These are phyloP conservation scores for Candida railenensis DNA, from an alignment of 805 yeast genomes.

Conservation along the genomic window DNA sequence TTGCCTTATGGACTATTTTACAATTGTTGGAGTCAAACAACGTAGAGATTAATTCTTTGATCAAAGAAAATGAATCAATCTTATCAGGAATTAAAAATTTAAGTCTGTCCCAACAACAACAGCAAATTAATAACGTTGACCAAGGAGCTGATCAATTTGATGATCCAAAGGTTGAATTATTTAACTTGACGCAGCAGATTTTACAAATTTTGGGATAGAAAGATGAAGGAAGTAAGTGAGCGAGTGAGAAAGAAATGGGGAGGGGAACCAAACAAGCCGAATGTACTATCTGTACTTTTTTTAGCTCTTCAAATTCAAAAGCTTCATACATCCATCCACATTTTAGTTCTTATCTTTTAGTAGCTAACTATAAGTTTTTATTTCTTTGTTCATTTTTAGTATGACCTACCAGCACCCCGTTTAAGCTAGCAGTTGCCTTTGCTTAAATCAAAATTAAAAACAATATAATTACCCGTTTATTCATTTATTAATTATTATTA, in stretches of 20 bases:
- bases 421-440: no score
- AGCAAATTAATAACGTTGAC: constrained; percentile 21
- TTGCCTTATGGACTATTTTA: constrained; percentile 94
- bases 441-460: not conserved
- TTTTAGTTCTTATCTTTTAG: not conserved
- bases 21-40: constrained; percentile 90
- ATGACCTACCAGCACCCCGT: no score
- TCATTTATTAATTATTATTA: no score
- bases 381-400: not conserved
- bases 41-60: constrained; percentile 52
- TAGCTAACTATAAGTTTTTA: not conserved
- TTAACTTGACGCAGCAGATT: constrained; percentile 66
- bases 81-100: constrained; percentile 53
- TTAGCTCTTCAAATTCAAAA: no score
- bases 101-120: constrained; percentile 36
- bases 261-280: not conserved
- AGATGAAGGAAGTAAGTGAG: not conserved
- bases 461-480: not conserved
- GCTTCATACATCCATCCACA: no score
- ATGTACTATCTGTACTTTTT: no score
- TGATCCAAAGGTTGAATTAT: constrained; percentile 63
- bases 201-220: constrained; percentile 48
- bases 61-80: constrained; percentile 54
- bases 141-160: constrained; percentile 41
- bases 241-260: not conserved